A percentile compares a stretch with the other conserved stretches of the same genome.
Conservation (phyloP, 768 basidiomycete genomes). For the Psilocybe sp. region DNA sequence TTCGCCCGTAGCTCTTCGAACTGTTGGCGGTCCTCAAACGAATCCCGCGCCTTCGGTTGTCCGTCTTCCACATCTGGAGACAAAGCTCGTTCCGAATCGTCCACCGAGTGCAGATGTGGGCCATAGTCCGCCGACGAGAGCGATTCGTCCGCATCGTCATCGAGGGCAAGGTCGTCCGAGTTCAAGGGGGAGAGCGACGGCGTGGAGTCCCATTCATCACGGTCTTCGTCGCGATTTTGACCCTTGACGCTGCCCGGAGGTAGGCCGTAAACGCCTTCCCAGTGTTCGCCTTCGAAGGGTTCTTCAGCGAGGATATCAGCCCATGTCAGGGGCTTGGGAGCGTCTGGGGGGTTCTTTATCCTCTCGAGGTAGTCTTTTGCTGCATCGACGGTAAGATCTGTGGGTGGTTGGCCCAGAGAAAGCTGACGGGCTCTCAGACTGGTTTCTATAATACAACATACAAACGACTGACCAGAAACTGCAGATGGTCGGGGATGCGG, state of each 20-base stretch:
- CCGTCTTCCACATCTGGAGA: not conserved
- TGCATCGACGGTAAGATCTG: slow-evolving; percentile 42
- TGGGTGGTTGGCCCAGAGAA: slow-evolving; percentile 53
- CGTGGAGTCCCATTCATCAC: slow-evolving; percentile 49
- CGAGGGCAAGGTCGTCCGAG: slow-evolving; percentile 51
- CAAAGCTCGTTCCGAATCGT: slow-evolving; percentile 3
- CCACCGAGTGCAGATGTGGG: slow-evolving; percentile 2
- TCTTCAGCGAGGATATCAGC: slow-evolving; percentile 77
- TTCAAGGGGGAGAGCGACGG: slow-evolving; percentile 67
- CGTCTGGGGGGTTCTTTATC: slow-evolving; percentile 40
- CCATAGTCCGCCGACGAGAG: slow-evolving; percentile 25
- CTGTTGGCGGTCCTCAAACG: slow-evolving; percentile 45
- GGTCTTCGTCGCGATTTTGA: slow-evolving; percentile 34
- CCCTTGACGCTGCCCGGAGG: slow-evolving; percentile 42
- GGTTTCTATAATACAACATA: not conserved
- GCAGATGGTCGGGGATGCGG: slow-evolving; percentile 68
- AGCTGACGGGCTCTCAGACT: slow-evolving; percentile 35
- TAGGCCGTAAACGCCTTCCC: slow-evolving; percentile 68
- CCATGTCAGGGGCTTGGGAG: slow-evolving; percentile 60
- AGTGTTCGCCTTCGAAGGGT: slow-evolving; percentile 83
- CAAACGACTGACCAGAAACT: slow-evolving; percentile 55
- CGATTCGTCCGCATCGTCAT: slow-evolving; percentile 34
- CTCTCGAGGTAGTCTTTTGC: slow-evolving; percentile 54
- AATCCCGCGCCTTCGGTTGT: slow-evolving; percentile 24
- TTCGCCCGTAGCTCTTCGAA: slow-evolving; percentile 60